Conservation (phyloP, 2,329 filamentous ascomycete genomes). For the Apiospora marii region DNA sequence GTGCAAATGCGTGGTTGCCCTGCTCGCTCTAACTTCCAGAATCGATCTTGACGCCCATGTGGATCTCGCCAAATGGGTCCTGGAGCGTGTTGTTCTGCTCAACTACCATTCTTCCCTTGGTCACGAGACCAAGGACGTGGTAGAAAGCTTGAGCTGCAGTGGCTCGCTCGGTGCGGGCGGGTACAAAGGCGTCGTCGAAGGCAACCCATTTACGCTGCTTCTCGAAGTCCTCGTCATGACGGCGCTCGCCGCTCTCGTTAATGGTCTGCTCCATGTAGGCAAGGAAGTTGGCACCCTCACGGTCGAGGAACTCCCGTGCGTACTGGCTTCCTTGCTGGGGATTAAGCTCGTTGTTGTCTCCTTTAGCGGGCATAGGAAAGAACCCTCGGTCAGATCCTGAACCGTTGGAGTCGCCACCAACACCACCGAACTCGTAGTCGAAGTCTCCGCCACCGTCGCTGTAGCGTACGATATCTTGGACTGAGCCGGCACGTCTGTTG, state of each 20-base stretch:
- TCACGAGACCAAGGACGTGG: conserved; percentile 76
- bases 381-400: conserved; percentile 6
- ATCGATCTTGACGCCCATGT: conserved; percentile 48
- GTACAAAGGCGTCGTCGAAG: conserved; percentile 76
- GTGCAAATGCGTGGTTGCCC: background rate
- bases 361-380: conserved; percentile 36
- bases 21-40: background rate
- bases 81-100: conserved; percentile 58
- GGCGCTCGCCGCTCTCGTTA: conserved; percentile 40
- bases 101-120: conserved; percentile 68
- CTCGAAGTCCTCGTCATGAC: conserved; percentile 40
- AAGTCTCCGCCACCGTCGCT: conserved; percentile 52
- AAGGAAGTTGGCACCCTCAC: conserved; percentile 56
- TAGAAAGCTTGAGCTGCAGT: conserved; percentile 80
- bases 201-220: conserved; percentile 57
- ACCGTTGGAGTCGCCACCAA: conserved; percentile 33
- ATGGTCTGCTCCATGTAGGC: conserved; percentile 49
- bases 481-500: conserved; percentile 43
- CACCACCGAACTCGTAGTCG: conserved; percentile 43
- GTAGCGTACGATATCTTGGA: conserved; percentile 54
- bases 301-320: conserved; percentile 48
- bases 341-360: background rate
- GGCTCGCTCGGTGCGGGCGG: conserved; percentile 58
- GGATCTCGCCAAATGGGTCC: conserved; percentile 56
- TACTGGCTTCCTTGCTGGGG: conserved; percentile 28